Conservation (phyloP, 2,329 filamentous ascomycete species). For the Hypoxylon rubiginosum region DNA sequence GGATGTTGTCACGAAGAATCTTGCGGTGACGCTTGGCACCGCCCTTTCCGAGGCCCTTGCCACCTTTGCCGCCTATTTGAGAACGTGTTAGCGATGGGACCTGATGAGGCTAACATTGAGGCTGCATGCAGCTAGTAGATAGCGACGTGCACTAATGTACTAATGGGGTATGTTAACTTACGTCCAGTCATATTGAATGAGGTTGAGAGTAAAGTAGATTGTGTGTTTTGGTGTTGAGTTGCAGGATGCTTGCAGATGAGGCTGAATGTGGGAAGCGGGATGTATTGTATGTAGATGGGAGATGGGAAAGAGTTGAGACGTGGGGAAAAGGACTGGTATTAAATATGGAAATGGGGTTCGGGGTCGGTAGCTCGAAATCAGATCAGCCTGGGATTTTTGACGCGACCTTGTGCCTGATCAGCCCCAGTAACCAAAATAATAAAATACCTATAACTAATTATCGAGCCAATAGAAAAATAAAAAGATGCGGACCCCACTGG, state of each 20-base stretch:
- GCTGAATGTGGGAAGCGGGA: conserved; percentile 40
- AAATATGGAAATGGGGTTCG: conserved; percentile 44
- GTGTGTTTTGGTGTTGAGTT: conserved; percentile 31
- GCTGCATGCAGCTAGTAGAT: conserved; percentile 1
- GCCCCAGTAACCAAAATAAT: conserved; percentile 23
- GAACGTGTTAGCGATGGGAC: conserved; percentile 25
- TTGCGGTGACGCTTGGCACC: conserved; percentile 99
- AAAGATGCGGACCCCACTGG: conserved; percentile 6
- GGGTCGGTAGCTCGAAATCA: conserved; percentile 48
- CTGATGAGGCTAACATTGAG: conserved; percentile 20
- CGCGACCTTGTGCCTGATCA: conserved; percentile 38
- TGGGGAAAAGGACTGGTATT: conserved; percentile 48
- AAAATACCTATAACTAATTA: conserved; percentile 6
- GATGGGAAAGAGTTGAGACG: conserved; percentile 42
- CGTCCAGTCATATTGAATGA: conserved; percentile 54
- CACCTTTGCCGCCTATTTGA: conserved; percentile 85
- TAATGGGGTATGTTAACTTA: conserved; percentile 42
- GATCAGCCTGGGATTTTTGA: conserved; percentile 49
- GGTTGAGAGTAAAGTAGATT: conserved; percentile 30
- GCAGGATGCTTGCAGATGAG: conserved; percentile 36
- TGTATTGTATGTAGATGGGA: conserved; percentile 30
- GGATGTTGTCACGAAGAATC: conserved; percentile 99
- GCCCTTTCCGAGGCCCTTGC: conserved; percentile 98
- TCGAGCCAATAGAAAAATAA: conserved; percentile 37
- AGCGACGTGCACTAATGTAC: background rate